These are phyloP conservation scores for Candida sanyiensis DNA, from an alignment of 805 yeast species.

Conservation along the genomic window DNA sequence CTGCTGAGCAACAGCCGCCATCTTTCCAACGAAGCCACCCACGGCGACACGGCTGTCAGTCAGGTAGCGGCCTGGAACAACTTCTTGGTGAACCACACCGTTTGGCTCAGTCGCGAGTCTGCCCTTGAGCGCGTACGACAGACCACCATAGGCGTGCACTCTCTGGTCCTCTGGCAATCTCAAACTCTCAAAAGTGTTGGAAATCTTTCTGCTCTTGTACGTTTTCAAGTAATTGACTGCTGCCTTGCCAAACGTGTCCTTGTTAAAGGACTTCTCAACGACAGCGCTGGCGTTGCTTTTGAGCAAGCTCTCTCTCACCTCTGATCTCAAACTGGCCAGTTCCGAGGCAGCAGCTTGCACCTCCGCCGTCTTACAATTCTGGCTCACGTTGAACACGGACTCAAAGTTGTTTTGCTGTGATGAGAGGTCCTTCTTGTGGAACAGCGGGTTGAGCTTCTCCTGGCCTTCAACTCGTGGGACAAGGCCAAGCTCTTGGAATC, in stretches of 20 bases:
- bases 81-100: slow-evolving; percentile 49
- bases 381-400: slow-evolving; percentile 15
- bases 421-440: slow-evolving; percentile 17
- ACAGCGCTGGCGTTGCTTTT: slow-evolving; percentile 42
- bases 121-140: slow-evolving; percentile 64
- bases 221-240: slow-evolving; percentile 30
- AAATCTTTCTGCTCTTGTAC: slow-evolving; percentile 5
- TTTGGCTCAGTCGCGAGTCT: slow-evolving; percentile 64
- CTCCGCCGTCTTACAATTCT: slow-evolving; percentile 7
- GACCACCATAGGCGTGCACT: slow-evolving; percentile 69
- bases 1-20: too few species aligned
- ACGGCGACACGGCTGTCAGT: slow-evolving; percentile 41
- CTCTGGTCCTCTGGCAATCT: slow-evolving; percentile 15
- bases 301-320: slow-evolving; percentile 52
- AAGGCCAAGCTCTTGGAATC: slow-evolving; percentile 65
- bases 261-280: slow-evolving; percentile 24
- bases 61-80: slow-evolving; percentile 66
- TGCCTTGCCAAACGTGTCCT: slow-evolving; percentile 26
- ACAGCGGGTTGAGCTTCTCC: slow-evolving; percentile 30
- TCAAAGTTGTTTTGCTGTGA: slow-evolving; percentile 22
- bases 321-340: slow-evolving; percentile 41
- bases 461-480: slow-evolving; percentile 27
- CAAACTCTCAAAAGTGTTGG: slow-evolving; percentile 10
- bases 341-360: slow-evolving; percentile 2
- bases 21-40: slow-evolving; percentile 47